These are phyloP conservation scores for Xanthoconium purpureum DNA, from an alignment of 768 basidiomycete species.

Conservation along the genomic window DNA sequence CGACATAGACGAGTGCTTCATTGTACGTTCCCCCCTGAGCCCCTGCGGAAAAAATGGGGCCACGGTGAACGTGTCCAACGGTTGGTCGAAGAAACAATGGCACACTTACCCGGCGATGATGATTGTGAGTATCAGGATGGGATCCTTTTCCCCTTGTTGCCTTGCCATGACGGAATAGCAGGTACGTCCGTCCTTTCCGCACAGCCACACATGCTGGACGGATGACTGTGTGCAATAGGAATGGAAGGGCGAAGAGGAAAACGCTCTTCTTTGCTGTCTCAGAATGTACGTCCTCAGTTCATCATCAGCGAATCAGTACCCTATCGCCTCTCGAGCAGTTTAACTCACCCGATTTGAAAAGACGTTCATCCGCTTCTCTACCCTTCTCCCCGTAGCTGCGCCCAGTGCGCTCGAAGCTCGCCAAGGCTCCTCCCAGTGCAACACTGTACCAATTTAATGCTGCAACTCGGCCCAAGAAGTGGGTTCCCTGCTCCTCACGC, in stretches of 20 bases:
- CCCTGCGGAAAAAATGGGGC: too few species aligned
- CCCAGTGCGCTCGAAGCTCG: too few species aligned
- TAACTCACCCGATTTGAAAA: neutral
- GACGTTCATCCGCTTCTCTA: slow-evolving; percentile 8
- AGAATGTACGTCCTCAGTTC: neutral
- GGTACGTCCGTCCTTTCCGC: too few species aligned
- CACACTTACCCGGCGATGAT: too few species aligned
- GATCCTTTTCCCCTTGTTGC: neutral
- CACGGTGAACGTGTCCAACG: too few species aligned
- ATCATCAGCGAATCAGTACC: neutral
- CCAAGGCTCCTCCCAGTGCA: neutral
- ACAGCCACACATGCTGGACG: neutral
- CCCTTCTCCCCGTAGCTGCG: slow-evolving; percentile 5
- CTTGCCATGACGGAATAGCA: neutral
- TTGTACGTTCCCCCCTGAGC: too few species aligned
- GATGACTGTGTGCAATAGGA: neutral
- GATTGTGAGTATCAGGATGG: neutral
- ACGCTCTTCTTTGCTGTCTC: neutral
- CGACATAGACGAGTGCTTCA: too few species aligned
- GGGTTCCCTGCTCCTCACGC: neutral
- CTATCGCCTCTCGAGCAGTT: neutral
- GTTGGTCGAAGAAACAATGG: too few species aligned
- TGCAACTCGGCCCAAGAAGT: neutral
- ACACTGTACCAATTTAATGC: slow-evolving; percentile 5
- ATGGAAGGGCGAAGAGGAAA: neutral